Evolutionary conservation across 768 basidiomycete genomes (phyloP), one percentile per base, ranked within the genome.

Genomic region (Suillus fuscotomentosus): DNA sequence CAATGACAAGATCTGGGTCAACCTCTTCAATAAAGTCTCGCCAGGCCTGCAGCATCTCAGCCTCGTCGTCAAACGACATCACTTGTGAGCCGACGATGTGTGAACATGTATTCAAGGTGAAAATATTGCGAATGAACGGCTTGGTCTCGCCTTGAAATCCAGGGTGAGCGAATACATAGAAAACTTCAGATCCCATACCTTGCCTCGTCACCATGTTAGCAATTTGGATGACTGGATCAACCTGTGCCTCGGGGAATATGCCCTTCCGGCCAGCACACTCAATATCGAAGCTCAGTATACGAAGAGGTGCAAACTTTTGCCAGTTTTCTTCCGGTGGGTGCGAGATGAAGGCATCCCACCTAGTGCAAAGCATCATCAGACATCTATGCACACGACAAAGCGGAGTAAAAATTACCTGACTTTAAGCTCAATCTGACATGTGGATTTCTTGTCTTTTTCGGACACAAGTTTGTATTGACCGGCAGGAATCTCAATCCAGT

Each of bases 51-150:
- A 99, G 83, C 82, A 99, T 77, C 31, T 88, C 77, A 3, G 68
- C 75, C 75, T 99, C 97, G 39, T 90, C 83, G 22, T 90, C 75
- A 76, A 88, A 97, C 24, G 88, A 88, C 41, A 97, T 79, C 1
- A 99, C 96, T 75, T 99, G 94, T 0, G 97, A 97, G n/a, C 97
- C 97, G 62, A 97, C 95, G 60, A 99, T 99, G 72, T 97, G 83
- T 2, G 97, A 84, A 73, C 97, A 99, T 1, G 90, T 88, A 71
- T 97, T 96, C 54, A 99, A 86, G 1, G 97, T 97, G 77, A 99
- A 99, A 34, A 99, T 84, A 68, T 99, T 99, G 15, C 97, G 88
- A 66, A 99, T 89, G 77, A 99, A 99, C 0, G 97, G 97, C 64
- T 94, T 89, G 50, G 81, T 81, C 70, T 98, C 96, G 69, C 97